A percentile compares a stretch with the other conserved stretches of the same genome.
Conservation (phyloP, 2,329 filamentous ascomycete species). For the Alternaria sp. region DNA sequence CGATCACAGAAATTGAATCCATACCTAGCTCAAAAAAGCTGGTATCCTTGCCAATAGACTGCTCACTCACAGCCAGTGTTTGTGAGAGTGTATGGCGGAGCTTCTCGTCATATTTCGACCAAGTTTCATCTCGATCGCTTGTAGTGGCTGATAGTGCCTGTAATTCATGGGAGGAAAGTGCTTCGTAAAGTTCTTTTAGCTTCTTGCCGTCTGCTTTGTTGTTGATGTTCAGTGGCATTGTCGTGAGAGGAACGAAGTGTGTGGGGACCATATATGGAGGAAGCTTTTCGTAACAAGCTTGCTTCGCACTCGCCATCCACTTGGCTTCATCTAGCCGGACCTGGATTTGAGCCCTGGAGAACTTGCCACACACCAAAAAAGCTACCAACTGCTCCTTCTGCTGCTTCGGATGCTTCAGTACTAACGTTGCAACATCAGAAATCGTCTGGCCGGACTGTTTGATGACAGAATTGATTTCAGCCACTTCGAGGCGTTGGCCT, state of each 20-base stretch:
- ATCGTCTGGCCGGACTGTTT: constrained; percentile 66
- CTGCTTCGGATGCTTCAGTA: constrained; percentile 74
- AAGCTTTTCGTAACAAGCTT: constrained; percentile 73
- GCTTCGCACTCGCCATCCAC: constrained; percentile 39
- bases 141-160: constrained; percentile 59
- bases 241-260: constrained; percentile 75
- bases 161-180: constrained; percentile 68
- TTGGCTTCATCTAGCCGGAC: constrained; percentile 30
- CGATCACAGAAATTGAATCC: constrained; percentile 85
- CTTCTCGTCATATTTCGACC: constrained; percentile 53
- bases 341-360: constrained; percentile 25
- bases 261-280: constrained; percentile 93
- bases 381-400: constrained; percentile 85
- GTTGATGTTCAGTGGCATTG: constrained; percentile 83
- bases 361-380: constrained; percentile 62
- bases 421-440: constrained; percentile 77
- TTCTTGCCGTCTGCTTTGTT: constrained; percentile 85
- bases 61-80: constrained; percentile 59
- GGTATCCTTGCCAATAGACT: constrained; percentile 62
- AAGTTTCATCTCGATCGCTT: constrained; percentile 27
- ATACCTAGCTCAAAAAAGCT: constrained; percentile 88
- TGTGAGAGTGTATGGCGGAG: constrained; percentile 65
- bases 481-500: constrained; percentile 87
- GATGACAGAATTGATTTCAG: constrained; percentile 89
- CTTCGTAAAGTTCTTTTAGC: constrained; percentile 72